Base-by-base conservation (phyloP, 495 filamentous ascomycete genomes). In the Podospora australis region DNA sequence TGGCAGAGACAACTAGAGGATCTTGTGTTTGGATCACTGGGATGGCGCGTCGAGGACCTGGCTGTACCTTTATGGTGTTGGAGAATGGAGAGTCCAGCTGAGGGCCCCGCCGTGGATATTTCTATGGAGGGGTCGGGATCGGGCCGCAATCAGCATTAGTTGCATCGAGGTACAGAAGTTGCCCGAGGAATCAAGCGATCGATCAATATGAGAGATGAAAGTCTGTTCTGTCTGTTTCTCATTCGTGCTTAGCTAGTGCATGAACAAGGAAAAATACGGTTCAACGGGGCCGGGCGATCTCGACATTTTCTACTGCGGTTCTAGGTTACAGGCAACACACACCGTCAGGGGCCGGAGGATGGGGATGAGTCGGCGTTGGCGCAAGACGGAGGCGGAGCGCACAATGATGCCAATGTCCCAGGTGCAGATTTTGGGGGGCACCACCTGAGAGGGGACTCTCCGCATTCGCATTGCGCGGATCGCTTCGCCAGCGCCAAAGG, bases 141-240 rank as follows among this genome's bases (percentile, higher is more conserved):
- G 44, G 43, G 42, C 44, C 29, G 44, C 44, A 26, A 43, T 53
- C 38, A 29, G 42, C 43, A 17, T 41, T 48, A 53, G 45, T 6
- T 29, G 54, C 47, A 47, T 50, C 20, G 47, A 41, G 32, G 38
- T 21, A 20, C 42, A 46, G 20, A 20, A 43, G 41, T 2, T 16
- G 32, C 19, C 24, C 17, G 2, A 30, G 10, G 4, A 7, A 20
- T 8, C 24, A 2, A 11, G 14, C 32, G 32, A 17, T 36, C 32
- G 5, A 17, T 16, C 32, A 36, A 36, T 10, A 36, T 17, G 3
- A 5, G 13, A 16, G 13, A 19, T 35, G 19, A 35, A 32, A 19
- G 24, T 36, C 32, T n/a, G n/a, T n/a, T n/a, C n/a, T n/a, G n/a
- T n/a, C n/a, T 4, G 30, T 24, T 23, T 26, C 22, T n/a, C n/a